Base-by-base conservation (phyloP, 176 grass and related monocot genomes). In the Tillandsia leiboldiana region DNA sequence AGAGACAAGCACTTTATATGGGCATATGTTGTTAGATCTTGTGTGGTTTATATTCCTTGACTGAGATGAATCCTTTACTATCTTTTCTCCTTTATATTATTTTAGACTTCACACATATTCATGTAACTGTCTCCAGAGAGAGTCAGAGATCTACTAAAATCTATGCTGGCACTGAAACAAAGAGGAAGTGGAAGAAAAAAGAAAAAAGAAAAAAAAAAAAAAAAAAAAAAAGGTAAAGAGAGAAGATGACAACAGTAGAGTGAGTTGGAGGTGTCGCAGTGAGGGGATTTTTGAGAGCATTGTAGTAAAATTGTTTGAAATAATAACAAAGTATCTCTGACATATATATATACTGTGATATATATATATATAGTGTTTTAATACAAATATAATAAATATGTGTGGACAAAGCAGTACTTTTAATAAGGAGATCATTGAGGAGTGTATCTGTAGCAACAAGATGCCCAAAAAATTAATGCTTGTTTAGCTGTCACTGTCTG, bases 401-500 rank as follows among this genome's bases (percentile, higher is more conserved):
- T 24, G 24, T 24, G 24, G 24, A 24, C 24, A 24, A 24, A 24
- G 24, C 24, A 24, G 24, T 24, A 24, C 24, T 24, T 24, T 24
- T 24, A 24, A 24, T 24, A 24, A 24, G 24, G 24, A 24, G 24
- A 24, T 24, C 0, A 24, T 24, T 24, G 24, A 24, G 24, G 24
- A 24, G 24, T 24, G 24, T 24, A 24, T 24, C 24, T 24, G 24
- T 24, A 1, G 24, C 24, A 24, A 24, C 49, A 18, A 76, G 56
- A 75, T 65, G 67, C 22, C 66, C 51, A 15, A 11, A 33, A 51
- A 59, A 63, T 17, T 12, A 12, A 24, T 71, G 48, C 70, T 86
- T 79, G 80, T 80, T 75, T 80, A 83, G 12, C 79, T 50, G 70
- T 95, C 86, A 18, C 69, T 82, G 75, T 90, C 83, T 14, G 12